These are phyloP conservation scores for Starmerella khaoyaiensis DNA, from an alignment of 805 yeast genomes.

Conservation along the genomic window DNA sequence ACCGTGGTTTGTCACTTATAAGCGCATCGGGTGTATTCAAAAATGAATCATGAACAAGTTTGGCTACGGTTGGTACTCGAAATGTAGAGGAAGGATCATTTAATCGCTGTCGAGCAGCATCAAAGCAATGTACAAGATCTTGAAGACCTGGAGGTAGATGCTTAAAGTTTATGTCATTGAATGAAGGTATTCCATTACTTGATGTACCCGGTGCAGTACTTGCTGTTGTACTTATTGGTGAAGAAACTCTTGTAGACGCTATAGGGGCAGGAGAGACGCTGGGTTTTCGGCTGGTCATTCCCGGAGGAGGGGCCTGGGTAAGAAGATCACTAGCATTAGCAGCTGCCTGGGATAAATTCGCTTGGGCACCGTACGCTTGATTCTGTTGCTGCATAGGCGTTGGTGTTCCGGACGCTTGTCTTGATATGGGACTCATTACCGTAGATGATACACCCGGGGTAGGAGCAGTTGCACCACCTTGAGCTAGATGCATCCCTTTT, in stretches of 20 bases:
- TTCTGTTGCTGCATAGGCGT: slow-evolving; percentile 9
- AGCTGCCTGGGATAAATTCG: slow-evolving; percentile 3
- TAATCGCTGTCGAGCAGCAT: slow-evolving; percentile 34
- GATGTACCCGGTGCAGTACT: slow-evolving; percentile 4
- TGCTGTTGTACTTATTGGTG: neutral
- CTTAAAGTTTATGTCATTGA: slow-evolving; percentile 1
- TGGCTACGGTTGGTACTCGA: slow-evolving; percentile 31
- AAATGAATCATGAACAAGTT: slow-evolving; percentile 60
- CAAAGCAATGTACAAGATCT: slow-evolving; percentile 30
- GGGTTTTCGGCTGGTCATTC: neutral
- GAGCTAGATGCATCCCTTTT: slow-evolving; percentile 19
- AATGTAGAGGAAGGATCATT: slow-evolving; percentile 37
- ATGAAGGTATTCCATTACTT: too few species aligned
- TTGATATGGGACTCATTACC: slow-evolving; percentile 17
- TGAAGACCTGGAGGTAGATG: slow-evolving; percentile 32
- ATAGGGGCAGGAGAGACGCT: neutral
- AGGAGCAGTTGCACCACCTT: slow-evolving; percentile 19
- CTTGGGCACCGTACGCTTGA: slow-evolving; percentile 2
- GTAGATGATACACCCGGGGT: too few species aligned
- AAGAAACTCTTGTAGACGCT: neutral
- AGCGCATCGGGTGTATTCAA: slow-evolving; percentile 87
- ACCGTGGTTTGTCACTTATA: slow-evolving; percentile 74
- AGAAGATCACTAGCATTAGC: slow-evolving; percentile 3
- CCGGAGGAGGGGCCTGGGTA: neutral
- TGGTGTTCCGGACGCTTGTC: too few species aligned